Conservation (phyloP, 192 early-diverging fungal genomes). For the Coemansia sp. region DNA sequence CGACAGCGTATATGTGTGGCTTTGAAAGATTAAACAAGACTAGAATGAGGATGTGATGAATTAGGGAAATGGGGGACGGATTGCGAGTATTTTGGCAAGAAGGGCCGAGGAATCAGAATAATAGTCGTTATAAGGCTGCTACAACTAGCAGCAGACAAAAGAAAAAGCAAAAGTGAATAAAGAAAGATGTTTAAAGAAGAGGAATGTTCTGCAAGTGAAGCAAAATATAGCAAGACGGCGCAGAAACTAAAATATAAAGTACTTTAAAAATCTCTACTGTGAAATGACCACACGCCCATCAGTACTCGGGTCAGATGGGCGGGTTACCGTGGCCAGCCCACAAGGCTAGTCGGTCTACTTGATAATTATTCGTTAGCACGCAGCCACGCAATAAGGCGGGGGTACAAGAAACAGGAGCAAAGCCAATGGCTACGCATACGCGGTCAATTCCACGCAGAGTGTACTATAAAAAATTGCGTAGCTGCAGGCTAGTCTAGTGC, state of each 20-base stretch:
- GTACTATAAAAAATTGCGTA: too few species aligned
- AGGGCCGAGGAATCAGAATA: conserved; percentile 8
- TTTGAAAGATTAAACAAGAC: conserved; percentile 5
- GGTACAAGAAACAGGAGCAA: not conserved
- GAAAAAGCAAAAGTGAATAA: not conserved
- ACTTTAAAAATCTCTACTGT: not conserved
- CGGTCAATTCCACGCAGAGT: too few species aligned
- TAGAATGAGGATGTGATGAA: conserved; percentile 3
- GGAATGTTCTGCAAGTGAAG: not conserved
- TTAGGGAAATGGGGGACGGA: conserved; percentile 8
- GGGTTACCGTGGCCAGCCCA: too few species aligned
- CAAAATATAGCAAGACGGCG: not conserved
- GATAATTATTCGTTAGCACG: too few species aligned
- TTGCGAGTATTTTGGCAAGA: not conserved
- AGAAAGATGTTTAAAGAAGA: conserved; percentile 3
- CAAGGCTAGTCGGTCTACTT: too few species aligned
- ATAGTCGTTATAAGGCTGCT: conserved; percentile 1
- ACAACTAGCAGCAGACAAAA: not conserved
- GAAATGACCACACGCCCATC: too few species aligned
- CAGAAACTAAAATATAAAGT: conserved; percentile 3
- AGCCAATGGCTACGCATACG: not conserved
- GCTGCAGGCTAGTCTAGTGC: too few species aligned
- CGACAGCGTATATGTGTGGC: conserved; percentile 1
- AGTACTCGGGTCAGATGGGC: too few species aligned
- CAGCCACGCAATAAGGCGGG: conserved; percentile 10